Base-by-base conservation (phyloP, 495 filamentous ascomycete genomes). In the Venustampulla echinocandica region DNA sequence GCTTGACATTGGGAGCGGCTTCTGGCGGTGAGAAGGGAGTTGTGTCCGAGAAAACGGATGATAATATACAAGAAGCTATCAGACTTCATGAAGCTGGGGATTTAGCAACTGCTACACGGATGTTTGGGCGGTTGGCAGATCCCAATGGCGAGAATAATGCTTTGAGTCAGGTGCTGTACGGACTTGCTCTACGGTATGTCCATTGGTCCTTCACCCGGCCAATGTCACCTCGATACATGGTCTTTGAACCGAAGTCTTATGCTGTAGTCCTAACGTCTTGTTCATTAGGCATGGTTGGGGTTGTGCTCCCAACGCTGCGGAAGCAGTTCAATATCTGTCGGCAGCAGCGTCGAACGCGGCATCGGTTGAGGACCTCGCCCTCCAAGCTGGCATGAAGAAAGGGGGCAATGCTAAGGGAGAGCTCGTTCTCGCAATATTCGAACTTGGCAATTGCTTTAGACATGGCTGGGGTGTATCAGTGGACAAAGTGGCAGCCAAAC, bases 361-460 rank as follows among this genome's bases (percentile, higher is more conserved):
- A 18, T 74, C 76, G 19, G 74, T 97, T 42, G 93, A 98, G 65
- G 73, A 82, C 10, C 70, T 84, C 47, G 92, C 92, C 9, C 76
- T 97, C 18, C 66, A 78, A 47, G 82, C 90, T 13, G 89, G 90
- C 4, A 74, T 89, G 63, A 92, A 89, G 68, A 93, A 90, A 63
- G 92, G 92, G 34, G 92, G 93, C 43, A 79, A 84, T 24, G 92
- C 90, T 27, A 99, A 99, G 66, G 90, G 92, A 33, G 93, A 99
- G 67, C 78, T 99, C 42, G 84, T 95, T n/a, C 81, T 97, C 23
- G 92, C 92, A 11, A 95, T 99, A 45, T 97, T 89, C 61, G 92
- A 99, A 64, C 61, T 87, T 59, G 92, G 85, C 22, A 96, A 97
- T 66, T 95, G 85, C 60, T 97, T 95, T 70, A 84, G 93, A 33